Evolutionary conservation across 2,329 filamentous ascomycete genomes (phyloP).

Genomic region (Ceratocystis lukuohia): DNA sequence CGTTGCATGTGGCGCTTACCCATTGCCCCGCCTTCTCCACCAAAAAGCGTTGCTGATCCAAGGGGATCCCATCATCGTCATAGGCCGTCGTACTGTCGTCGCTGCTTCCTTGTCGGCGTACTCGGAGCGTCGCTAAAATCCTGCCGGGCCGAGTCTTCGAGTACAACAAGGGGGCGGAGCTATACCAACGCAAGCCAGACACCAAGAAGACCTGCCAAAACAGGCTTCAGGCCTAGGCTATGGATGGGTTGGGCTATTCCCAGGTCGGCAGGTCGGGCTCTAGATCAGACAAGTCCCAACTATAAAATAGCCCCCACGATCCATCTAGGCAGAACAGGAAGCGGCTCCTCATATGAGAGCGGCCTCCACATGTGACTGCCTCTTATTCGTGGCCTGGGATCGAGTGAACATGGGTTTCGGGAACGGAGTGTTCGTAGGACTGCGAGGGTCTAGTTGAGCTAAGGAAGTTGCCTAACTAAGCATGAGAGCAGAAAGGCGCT

Average conservation of each 20-base stretch:
- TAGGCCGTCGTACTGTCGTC: neutral
- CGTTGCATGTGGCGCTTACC: neutral
- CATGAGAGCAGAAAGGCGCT: no score
- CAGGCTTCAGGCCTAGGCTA: neutral
- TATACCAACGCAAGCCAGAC: neutral
- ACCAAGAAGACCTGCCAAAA: neutral
- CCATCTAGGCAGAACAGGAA: neutral
- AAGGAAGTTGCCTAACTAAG: no score
- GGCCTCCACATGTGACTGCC: neutral
- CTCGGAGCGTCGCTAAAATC: neutral
- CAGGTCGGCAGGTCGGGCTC: neutral
- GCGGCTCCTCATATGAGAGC: neutral
- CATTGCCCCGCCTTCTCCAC: neutral
- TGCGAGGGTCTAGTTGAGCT: neutral
- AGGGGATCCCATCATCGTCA: neutral
- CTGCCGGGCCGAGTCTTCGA: neutral
- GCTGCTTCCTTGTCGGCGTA: neutral
- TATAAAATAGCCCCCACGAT: no score
- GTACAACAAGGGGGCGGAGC: neutral
- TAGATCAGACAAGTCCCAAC: neutral
- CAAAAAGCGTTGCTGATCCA: neutral
- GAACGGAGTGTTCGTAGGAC: neutral
- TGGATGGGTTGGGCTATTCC: neutral
- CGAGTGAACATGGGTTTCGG: neutral
- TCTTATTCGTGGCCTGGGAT: neutral